A percentile compares a stretch with the other conserved stretches of the same genome.
phyloP scores from a whole-genome alignment of 75 land plant species.

The Cupressus sempervirens region DNA sequence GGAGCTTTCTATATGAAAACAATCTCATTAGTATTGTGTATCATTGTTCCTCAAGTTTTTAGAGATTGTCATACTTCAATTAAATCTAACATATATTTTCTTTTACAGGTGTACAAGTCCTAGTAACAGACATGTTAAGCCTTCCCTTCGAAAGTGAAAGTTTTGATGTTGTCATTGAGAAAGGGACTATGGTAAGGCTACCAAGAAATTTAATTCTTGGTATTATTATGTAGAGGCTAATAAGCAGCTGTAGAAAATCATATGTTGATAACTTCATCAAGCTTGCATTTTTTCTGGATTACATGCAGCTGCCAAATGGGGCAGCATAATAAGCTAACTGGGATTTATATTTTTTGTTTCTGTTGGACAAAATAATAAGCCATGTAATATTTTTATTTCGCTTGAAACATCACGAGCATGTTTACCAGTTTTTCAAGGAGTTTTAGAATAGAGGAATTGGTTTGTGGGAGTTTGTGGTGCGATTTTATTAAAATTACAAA shows the following conservation, averaged over 20 bases:
- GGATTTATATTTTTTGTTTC: background rate
- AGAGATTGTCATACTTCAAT: background rate
- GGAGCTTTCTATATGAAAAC: background rate
- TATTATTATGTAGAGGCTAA: background rate
- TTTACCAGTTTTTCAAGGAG: no score
- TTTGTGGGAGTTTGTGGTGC: no score
- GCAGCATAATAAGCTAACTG: background rate
- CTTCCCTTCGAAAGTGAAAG: slow-evolving; percentile 60
- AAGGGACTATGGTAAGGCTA: slow-evolving; percentile 77
- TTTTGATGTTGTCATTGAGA: slow-evolving; percentile 91
- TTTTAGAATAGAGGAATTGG: no score
- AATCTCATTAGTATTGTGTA: background rate
- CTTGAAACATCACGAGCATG: background rate
- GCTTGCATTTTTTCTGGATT: background rate
- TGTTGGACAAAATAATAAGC: background rate
- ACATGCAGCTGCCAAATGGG: background rate
- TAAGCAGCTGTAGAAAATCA: background rate
- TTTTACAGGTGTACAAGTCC: slow-evolving; percentile 48
- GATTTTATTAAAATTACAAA: no score
- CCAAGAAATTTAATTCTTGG: background rate
- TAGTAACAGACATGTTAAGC: slow-evolving; percentile 82
- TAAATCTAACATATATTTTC: background rate
- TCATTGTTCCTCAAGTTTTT: background rate
- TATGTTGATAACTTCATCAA: background rate
- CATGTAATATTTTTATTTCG: background rate